Evolutionary conservation across 495 filamentous ascomycete species (phyloP).

Genomic region (Umbilicaria muhlenbergii): DNA sequence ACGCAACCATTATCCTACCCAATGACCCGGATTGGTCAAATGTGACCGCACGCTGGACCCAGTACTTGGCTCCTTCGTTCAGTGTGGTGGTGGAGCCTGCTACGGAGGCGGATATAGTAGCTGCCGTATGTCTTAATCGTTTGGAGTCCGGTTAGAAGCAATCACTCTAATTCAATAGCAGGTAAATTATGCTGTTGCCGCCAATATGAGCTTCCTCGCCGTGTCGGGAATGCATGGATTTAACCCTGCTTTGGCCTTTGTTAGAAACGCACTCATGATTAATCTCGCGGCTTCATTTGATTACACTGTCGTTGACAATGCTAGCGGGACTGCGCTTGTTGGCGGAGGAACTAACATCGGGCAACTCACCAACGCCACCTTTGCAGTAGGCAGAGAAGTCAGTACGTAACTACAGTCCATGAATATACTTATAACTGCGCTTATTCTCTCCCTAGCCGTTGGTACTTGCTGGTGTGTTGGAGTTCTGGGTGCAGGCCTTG

Average conservation of each 20-base stretch:
- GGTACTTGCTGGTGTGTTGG: slow-evolving; percentile 6
- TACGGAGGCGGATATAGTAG: slow-evolving; percentile 12
- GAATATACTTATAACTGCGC: background rate
- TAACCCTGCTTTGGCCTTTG: too few relatives aligned
- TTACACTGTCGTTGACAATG: too few relatives aligned
- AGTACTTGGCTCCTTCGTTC: slow-evolving; percentile 12
- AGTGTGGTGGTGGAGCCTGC: slow-evolving; percentile 16
- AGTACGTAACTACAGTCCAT: slow-evolving; percentile 8
- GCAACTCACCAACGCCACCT: slow-evolving; percentile 7
- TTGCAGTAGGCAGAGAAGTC: slow-evolving; percentile 22
- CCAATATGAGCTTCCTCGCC: too few relatives aligned
- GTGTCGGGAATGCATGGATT: too few relatives aligned
- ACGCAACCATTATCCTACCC: too few relatives aligned
- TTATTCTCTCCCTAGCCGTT: background rate
- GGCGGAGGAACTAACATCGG: slow-evolving; percentile 23
- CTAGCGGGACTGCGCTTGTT: slow-evolving; percentile 12
- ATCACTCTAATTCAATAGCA: too few relatives aligned
- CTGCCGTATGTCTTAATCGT: slow-evolving; percentile 7
- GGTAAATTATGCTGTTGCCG: too few relatives aligned
- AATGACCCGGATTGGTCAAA: too few relatives aligned
- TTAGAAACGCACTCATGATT: too few relatives aligned
- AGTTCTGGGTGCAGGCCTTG: slow-evolving; percentile 9
- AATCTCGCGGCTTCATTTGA: too few relatives aligned
- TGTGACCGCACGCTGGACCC: slow-evolving; percentile 7
- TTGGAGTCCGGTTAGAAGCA: too few relatives aligned